Conservation (phyloP, 805 yeast genomes). For the Teunomyces atbi region DNA sequence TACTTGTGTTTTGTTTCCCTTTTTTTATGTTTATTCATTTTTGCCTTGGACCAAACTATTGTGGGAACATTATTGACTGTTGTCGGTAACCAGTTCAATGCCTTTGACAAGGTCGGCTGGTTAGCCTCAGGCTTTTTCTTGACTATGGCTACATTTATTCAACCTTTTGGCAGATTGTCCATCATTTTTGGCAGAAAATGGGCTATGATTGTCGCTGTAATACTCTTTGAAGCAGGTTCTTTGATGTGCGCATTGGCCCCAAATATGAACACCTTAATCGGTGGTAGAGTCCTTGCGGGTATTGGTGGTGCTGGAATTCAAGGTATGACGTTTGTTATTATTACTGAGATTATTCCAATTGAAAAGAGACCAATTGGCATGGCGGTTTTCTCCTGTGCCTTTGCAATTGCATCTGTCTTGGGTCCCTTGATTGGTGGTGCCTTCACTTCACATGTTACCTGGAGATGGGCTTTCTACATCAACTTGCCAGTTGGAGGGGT, state of each 20-base stretch:
- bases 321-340: conserved; percentile 25
- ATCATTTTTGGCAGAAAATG: conserved; percentile 37
- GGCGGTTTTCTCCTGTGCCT: conserved; percentile 17
- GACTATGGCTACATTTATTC: conserved; percentile 31
- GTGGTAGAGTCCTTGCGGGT: conserved; percentile 40
- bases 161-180: conserved; percentile 39
- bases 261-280: conserved; percentile 36
- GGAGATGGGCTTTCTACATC: conserved; percentile 30
- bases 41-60: conserved; percentile 41
- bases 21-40: conserved; percentile 31
- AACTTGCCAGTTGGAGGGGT: conserved; percentile 24
- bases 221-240: conserved; percentile 36
- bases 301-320: conserved; percentile 39
- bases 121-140: conserved; percentile 36
- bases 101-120: conserved; percentile 37
- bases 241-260: conserved; percentile 37
- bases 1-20: conserved; percentile 25
- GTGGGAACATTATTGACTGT: conserved; percentile 33
- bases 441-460: conserved; percentile 21
- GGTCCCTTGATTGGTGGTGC: conserved; percentile 28
- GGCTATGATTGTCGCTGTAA: conserved; percentile 22
- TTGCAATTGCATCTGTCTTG: conserved; percentile 22
- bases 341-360: conserved; percentile 32
- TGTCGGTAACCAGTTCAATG: conserved; percentile 36
- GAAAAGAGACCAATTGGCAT: conserved; percentile 23